These are phyloP conservation scores for Caloboletus firmus DNA, from an alignment of 1,284 basidiomycete genomes.

Conservation along the genomic window DNA sequence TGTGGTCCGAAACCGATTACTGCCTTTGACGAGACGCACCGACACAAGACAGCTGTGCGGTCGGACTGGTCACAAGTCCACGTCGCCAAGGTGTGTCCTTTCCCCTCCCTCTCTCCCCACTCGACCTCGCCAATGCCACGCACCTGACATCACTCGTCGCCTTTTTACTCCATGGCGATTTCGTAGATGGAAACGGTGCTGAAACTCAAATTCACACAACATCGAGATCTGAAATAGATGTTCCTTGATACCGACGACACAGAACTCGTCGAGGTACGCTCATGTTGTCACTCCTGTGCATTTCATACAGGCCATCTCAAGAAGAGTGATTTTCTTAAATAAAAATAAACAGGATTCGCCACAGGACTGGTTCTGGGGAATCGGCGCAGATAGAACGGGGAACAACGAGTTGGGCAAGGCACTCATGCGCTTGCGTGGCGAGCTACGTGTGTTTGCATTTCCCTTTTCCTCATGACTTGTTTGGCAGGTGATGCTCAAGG, in stretches of 20 bases:
- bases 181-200: slow-evolving; percentile 42
- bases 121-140: no score
- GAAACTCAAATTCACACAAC: slow-evolving; percentile 45
- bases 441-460: slow-evolving; percentile 21
- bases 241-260: slow-evolving; percentile 40
- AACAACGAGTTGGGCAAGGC: slow-evolving; percentile 46
- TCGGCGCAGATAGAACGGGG: slow-evolving; percentile 40
- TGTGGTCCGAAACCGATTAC: slow-evolving; percentile 30
- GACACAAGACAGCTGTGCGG: slow-evolving; percentile 32
- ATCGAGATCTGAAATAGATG: slow-evolving; percentile 36
- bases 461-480: neutral
- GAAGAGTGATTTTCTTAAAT: neutral
- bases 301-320: neutral
- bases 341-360: slow-evolving; percentile 39
- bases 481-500: slow-evolving; percentile 10
- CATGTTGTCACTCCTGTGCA: neutral
- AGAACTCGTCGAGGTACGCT: slow-evolving; percentile 36
- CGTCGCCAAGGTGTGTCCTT: slow-evolving; percentile 25
- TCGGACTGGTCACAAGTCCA: slow-evolving; percentile 36
- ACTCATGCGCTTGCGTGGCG: slow-evolving; percentile 38
- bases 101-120: neutral
- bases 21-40: slow-evolving; percentile 38
- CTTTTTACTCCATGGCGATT: no score
- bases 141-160: no score
- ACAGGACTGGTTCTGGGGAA: slow-evolving; percentile 46